Evolutionary conservation across 768 basidiomycete species (phyloP).

Genomic region (Boletus insuetus): DNA sequence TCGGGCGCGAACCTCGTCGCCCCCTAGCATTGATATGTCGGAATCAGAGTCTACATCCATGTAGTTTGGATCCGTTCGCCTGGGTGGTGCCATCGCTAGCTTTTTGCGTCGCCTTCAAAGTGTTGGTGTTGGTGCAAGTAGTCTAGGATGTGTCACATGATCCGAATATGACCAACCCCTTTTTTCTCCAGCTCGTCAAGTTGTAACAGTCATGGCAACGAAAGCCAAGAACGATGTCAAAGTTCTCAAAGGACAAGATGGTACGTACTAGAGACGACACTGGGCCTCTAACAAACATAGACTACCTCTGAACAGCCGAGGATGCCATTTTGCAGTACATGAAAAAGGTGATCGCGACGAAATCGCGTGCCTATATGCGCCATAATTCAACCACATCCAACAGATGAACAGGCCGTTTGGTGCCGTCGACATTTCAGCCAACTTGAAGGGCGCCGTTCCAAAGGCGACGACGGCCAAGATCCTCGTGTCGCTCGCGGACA

Average conservation of each 20-base stretch:
- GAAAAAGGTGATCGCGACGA: slow-evolving; percentile 48
- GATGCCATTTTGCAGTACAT: slow-evolving; percentile 76
- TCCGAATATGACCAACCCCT: too few species aligned
- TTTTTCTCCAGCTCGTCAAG: too few species aligned
- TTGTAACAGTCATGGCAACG: slow-evolving; percentile 31
- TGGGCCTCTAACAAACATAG: background rate
- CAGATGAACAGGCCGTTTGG: slow-evolving; percentile 95
- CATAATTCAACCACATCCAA: background rate
- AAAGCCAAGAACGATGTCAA: slow-evolving; percentile 56
- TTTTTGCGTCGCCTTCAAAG: background rate
- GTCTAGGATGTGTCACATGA: slow-evolving; percentile 1
- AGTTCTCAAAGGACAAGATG: slow-evolving; percentile 75
- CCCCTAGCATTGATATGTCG: slow-evolving; percentile 61
- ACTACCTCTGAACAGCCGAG: slow-evolving; percentile 48
- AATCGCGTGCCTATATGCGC: slow-evolving; percentile 6
- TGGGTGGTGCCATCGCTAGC: slow-evolving; percentile 25
- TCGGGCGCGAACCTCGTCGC: slow-evolving; percentile 45
- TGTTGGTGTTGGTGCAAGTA: background rate
- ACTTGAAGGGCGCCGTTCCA: slow-evolving; percentile 84
- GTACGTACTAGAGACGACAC: slow-evolving; percentile 28
- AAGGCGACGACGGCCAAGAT: slow-evolving; percentile 87
- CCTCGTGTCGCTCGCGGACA: slow-evolving; percentile 77
- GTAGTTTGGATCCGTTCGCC: slow-evolving; percentile 31
- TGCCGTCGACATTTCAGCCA: slow-evolving; percentile 88
- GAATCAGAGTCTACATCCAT: slow-evolving; percentile 70